Evolutionary conservation across 2,329 filamentous ascomycete species (phyloP).

Genomic region (Fusarium nygamai): DNA sequence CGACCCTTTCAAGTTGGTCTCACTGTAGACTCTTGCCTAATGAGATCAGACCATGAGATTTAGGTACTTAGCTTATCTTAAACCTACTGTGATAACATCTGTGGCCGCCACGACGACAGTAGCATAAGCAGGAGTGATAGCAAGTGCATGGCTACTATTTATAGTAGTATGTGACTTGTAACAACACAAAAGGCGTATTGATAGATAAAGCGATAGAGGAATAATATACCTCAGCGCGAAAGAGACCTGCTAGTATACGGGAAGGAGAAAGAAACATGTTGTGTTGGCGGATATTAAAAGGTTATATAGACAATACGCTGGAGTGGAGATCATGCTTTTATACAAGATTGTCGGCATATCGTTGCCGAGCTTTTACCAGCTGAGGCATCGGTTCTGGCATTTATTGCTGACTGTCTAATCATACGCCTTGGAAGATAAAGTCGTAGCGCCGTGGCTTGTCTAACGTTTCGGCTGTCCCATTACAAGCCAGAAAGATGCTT

Average conservation of each 20-base stretch:
- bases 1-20: neutral
- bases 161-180: no score
- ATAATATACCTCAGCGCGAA: no score
- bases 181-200: no score
- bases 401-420: neutral
- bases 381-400: neutral
- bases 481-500: neutral
- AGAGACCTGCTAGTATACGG: no score
- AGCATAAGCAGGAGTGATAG: neutral
- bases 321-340: no score
- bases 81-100: neutral
- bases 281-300: rapidly evolving
- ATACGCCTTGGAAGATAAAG: neutral
- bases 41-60: rapidly evolving
- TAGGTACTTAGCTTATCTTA: rapidly evolving
- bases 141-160: neutral
- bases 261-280: no score
- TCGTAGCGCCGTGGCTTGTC: neutral
- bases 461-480: neutral
- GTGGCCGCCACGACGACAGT: neutral
- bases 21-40: neutral
- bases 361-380: no score
- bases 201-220: no score
- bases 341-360: neutral
- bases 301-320: neutral